A percentile compares a stretch with the other conserved stretches of the same genome.
Conservation (phyloP, 2,329 filamentous ascomycete species). For the Ophiostoma australiae region DNA sequence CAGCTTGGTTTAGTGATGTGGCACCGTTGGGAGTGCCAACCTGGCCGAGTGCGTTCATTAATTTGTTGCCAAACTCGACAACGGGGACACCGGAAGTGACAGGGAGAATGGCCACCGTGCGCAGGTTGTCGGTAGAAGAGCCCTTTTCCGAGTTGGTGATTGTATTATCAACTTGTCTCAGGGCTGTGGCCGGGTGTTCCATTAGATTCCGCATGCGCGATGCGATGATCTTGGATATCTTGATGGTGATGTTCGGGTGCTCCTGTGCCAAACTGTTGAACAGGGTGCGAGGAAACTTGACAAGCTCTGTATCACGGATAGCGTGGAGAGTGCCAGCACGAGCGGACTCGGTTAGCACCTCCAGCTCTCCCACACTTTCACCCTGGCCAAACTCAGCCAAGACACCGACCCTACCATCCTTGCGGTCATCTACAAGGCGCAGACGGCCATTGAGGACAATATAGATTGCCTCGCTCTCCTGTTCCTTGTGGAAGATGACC, state of each 20-base stretch:
- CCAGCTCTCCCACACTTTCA: slow-evolving; percentile 93
- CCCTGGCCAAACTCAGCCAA: slow-evolving; percentile 93
- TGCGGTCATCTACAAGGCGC: slow-evolving; percentile 74
- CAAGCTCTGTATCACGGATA: slow-evolving; percentile 92
- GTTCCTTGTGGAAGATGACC: slow-evolving; percentile 85
- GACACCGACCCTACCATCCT: slow-evolving; percentile 76
- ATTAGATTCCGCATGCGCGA: slow-evolving; percentile 87
- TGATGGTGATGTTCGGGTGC: slow-evolving; percentile 96
- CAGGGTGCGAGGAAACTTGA: slow-evolving; percentile 89
- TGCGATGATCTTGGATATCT: slow-evolving; percentile 97
- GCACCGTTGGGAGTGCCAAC: slow-evolving; percentile 86
- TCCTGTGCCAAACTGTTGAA: slow-evolving; percentile 98
- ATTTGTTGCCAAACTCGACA: slow-evolving; percentile 83
- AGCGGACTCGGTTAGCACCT: slow-evolving; percentile 89
- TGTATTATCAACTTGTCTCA: slow-evolving; percentile 54
- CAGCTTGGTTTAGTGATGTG: slow-evolving; percentile 85
- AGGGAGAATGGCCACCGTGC: slow-evolving; percentile 87
- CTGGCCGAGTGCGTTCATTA: slow-evolving; percentile 83
- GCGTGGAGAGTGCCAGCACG: slow-evolving; percentile 90
- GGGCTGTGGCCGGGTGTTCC: slow-evolving; percentile 68
- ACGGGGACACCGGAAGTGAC: slow-evolving; percentile 90
- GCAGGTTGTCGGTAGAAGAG: slow-evolving; percentile 83
- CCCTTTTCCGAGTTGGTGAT: slow-evolving; percentile 58
- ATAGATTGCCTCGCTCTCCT: slow-evolving; percentile 97
- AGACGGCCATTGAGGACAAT: slow-evolving; percentile 93